Evolutionary conservation across 176 grass and related monocot genomes (phyloP).

Genomic region (Zea luxurians): DNA sequence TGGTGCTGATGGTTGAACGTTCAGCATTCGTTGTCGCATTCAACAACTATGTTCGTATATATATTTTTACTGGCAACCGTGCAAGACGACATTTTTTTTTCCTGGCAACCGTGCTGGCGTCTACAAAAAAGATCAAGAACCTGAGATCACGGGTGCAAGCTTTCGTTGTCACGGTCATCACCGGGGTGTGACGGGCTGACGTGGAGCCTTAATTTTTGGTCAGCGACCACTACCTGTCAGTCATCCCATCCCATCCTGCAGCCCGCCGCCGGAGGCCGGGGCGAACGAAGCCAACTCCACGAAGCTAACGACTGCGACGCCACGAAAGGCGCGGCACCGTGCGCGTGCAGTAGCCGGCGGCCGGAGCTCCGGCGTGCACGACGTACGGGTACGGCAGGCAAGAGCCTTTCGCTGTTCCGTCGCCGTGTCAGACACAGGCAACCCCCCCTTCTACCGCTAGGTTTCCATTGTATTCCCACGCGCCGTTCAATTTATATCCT

Average conservation of each 20-base stretch:
- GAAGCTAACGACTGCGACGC: not conserved
- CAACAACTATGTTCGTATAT: not conserved
- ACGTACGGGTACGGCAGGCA: not conserved
- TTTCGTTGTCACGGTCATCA: not conserved
- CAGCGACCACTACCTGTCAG: constrained; percentile 34
- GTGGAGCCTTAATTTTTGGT: constrained; percentile 30
- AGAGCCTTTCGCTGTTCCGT: not conserved
- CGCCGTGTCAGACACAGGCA: not conserved
- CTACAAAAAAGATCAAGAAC: not conserved
- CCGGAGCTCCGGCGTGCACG: not conserved
- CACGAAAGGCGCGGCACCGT: constrained; percentile 2
- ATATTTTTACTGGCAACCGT: not conserved
- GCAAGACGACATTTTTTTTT: not conserved
- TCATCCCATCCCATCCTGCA: not conserved
- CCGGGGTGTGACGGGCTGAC: constrained; percentile 16
- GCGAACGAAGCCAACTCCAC: not conserved
- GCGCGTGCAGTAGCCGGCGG: constrained; percentile 20
- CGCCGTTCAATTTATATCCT: too few species aligned
- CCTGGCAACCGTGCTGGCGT: constrained; percentile 5
- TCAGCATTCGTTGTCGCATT: not conserved
- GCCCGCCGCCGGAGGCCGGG: not conserved
- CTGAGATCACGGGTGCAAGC: not conserved
- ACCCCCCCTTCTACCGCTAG: too few species aligned
- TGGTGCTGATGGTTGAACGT: not conserved
- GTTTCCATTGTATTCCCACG: too few species aligned